Base-by-base conservation (phyloP, 2,329 filamentous ascomycete species). In the Beauveria sp. region DNA sequence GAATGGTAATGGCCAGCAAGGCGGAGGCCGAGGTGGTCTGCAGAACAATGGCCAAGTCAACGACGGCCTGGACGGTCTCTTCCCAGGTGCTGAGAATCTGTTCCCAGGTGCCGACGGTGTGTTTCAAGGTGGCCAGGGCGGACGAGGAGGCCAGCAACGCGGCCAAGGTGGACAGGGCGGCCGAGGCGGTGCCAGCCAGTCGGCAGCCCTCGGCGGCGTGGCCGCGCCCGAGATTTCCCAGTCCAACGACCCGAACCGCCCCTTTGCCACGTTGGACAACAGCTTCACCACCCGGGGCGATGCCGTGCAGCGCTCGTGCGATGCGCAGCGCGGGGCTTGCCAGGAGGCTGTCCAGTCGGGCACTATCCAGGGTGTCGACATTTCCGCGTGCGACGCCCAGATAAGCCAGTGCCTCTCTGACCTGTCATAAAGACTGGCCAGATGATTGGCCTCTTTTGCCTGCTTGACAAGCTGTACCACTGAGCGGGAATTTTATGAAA, bases 321-420 rank as follows among this genome's bases (percentile, higher is more conserved):
- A 85, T 64, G 80, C 86, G 63, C 84, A 88, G 74, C 82, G 85
- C 74, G 88, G 87, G 67, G 73, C 71, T 3, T 89, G 86, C 68
- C 76, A 81, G 14, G 74, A 85, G 65, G 79, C 79, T 31, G 81
- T 81, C 62, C 88, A 87, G 71, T 67, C 73, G 14, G 82, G 83
- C 22, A 62, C 72, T 56, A 66, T 75, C 16, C 65, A 69, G 3
- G 76, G 76, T 46, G 70, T 76, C 63, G 74, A 72, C 3, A 72
- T 81, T 31, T 65, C 68, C n/a, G 79, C 86, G 61, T 88, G 86
- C 74, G 76, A 80, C 64, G 68, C 73, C 5, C 86, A 88, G 73
- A 76, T 85, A 67, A 65, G 64, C 18, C 67, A 74, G 28, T 83
- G 81, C 63, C 65, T 72, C 24, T 68, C 71, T 34, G 72, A 73